These are phyloP conservation scores for Daucus carota DNA, from an alignment of 129 eudicot genomes.

Conservation along the genomic window DNA sequence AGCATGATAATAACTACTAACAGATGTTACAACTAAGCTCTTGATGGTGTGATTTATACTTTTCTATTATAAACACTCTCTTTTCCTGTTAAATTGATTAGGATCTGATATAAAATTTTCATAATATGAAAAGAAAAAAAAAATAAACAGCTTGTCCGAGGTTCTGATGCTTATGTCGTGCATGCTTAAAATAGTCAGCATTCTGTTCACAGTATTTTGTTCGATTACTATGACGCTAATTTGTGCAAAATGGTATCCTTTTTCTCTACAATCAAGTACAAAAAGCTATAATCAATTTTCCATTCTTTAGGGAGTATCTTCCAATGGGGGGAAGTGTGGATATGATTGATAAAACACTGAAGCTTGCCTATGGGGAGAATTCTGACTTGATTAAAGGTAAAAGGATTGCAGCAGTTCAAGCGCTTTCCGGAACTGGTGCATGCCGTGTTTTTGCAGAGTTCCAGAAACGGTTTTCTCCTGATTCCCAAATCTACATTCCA, in stretches of 20 bases:
- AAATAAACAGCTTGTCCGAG: neutral
- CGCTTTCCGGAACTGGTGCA: slow-evolving; percentile 97
- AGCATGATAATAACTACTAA: neutral
- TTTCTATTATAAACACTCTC: neutral
- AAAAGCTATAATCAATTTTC: neutral
- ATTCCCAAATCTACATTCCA: slow-evolving; percentile 85
- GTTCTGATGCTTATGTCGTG: neutral
- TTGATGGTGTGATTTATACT: neutral
- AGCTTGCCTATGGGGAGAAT: slow-evolving; percentile 80
- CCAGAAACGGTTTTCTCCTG: slow-evolving; percentile 86
- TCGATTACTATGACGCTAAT: neutral
- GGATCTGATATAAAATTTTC: neutral
- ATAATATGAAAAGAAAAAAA: neutral
- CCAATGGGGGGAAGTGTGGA: slow-evolving; percentile 95
- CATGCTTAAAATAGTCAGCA: neutral
- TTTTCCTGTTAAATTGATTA: neutral
- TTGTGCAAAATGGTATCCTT: neutral
- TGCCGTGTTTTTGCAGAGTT: slow-evolving; percentile 93
- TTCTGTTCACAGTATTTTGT: neutral
- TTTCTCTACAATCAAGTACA: neutral
- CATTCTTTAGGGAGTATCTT: slow-evolving; percentile 76
- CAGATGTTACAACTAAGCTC: neutral
- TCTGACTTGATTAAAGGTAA: slow-evolving; percentile 88
- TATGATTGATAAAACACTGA: slow-evolving; percentile 78
- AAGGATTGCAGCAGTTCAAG: slow-evolving; percentile 84